phyloP scores from a whole-genome alignment of 257 asterid genomes.

The Agastache rugosa region DNA sequence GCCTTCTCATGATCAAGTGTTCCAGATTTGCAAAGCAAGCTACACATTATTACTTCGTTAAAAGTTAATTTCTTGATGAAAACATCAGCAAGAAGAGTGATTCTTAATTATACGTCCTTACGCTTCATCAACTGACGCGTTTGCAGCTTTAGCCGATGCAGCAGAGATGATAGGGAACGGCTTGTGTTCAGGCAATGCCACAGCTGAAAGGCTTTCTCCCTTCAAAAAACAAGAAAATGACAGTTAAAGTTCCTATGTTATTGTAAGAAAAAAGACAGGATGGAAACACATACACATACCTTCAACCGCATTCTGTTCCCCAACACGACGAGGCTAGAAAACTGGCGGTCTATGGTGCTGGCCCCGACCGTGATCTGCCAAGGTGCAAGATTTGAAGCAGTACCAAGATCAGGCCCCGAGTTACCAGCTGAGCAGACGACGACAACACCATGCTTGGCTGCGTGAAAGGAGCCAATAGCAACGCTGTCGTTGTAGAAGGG shows the following conservation, averaged over 20 bases:
- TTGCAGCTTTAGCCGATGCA: conserved; percentile 53
- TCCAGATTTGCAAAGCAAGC: conserved; percentile 70
- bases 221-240: conserved; percentile 29
- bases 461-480: conserved; percentile 93
- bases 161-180: conserved; percentile 59
- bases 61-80: neutral
- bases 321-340: conserved; percentile 62
- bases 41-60: conserved; percentile 31
- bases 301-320: conserved; percentile 58
- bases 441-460: conserved; percentile 70
- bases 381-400: conserved; percentile 80
- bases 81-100: neutral
- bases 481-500: conserved; percentile 72
- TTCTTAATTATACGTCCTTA: conserved; percentile 46
- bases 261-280: neutral
- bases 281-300: conserved; percentile 50
- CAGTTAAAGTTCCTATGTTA: too few species aligned
- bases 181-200: conserved; percentile 48
- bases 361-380: conserved; percentile 95
- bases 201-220: conserved; percentile 83
- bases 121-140: conserved; percentile 65
- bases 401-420: conserved; percentile 70
- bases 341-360: conserved; percentile 80
- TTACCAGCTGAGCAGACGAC: conserved; percentile 94
- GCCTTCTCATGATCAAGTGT: conserved; percentile 74